Conservation (phyloP, 2,329 filamentous ascomycete species). For the Chaetomium sp. region DNA sequence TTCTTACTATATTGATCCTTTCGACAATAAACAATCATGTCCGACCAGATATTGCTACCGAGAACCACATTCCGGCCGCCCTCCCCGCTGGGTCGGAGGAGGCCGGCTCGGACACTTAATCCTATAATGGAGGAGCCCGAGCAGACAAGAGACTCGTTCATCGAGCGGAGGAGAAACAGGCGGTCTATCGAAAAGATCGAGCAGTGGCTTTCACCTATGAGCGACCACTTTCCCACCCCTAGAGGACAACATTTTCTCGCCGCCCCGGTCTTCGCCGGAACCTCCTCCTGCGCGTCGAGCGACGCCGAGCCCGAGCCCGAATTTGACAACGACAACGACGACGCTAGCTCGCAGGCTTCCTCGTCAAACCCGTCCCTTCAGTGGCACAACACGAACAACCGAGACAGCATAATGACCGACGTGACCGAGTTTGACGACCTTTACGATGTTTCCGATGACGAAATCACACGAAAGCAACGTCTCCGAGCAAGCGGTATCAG, state of each 20-base stretch:
- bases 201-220: constrained; percentile 61
- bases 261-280: constrained; percentile 63
- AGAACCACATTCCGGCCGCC: constrained; percentile 49
- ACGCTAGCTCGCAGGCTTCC: constrained; percentile 43
- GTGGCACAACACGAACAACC: constrained; percentile 54
- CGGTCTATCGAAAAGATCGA: constrained; percentile 54
- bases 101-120: constrained; percentile 57
- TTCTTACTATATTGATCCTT: constrained; percentile 26
- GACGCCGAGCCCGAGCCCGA: constrained; percentile 51
- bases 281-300: constrained; percentile 57
- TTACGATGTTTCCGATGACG: constrained; percentile 83
- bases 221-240: constrained; percentile 72
- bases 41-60: constrained; percentile 48
- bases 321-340: constrained; percentile 39
- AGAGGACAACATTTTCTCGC: constrained; percentile 66
- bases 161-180: constrained; percentile 39
- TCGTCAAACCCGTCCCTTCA: constrained; percentile 60
- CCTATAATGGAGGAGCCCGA: constrained; percentile 62
- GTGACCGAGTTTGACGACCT: constrained; percentile 81
- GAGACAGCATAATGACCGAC: constrained; percentile 63
- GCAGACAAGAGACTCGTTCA: constrained; percentile 40
- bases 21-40: constrained; percentile 51
- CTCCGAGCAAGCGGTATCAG: constrained; percentile 45
- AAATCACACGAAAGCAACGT: constrained; percentile 55
- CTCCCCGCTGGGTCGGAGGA: constrained; percentile 59